Percentiles rank a stretch among this genome's conserved stretches.
These are phyloP conservation scores for Pichia californica DNA, from an alignment of 805 yeast genomes.

Conservation along the genomic window DNA sequence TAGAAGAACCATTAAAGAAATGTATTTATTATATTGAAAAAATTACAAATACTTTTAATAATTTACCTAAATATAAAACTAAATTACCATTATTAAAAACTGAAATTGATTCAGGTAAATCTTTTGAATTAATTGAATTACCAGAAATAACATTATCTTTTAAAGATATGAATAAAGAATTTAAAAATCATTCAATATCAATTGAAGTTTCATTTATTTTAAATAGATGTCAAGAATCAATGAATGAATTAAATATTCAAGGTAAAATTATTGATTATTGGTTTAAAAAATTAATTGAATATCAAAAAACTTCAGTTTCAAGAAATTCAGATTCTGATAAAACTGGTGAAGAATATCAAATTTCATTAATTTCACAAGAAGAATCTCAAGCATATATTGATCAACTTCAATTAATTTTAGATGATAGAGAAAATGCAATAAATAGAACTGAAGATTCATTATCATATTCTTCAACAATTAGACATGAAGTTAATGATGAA, in stretches of 20 bases:
- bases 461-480: not conserved
- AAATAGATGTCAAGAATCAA: conserved; percentile 21
- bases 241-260: conserved; percentile 43
- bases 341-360: conserved; percentile 73
- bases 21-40: conserved; percentile 27
- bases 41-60: too few relatives aligned
- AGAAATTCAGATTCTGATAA: conserved; percentile 18
- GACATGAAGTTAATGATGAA: too few relatives aligned
- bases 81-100: conserved; percentile 1
- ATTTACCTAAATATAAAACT: conserved; percentile 6
- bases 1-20: conserved; percentile 37
- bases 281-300: conserved; percentile 36
- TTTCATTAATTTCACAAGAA: conserved; percentile 71
- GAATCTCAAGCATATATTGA: conserved; percentile 53
- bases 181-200: conserved; percentile 9
- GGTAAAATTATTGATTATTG: conserved; percentile 45
- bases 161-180: not conserved
- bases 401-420: conserved; percentile 41
- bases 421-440: conserved; percentile 36
- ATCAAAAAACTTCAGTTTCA: conserved; percentile 44
- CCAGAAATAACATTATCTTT: conserved; percentile 9
- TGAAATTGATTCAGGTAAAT: not conserved
- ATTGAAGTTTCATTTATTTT: conserved; percentile 20
- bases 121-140: not conserved
- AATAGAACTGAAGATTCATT: conserved; percentile 23